These are phyloP conservation scores for Auriscalpium orientale DNA, from an alignment of 768 basidiomycete genomes.

Conservation along the genomic window DNA sequence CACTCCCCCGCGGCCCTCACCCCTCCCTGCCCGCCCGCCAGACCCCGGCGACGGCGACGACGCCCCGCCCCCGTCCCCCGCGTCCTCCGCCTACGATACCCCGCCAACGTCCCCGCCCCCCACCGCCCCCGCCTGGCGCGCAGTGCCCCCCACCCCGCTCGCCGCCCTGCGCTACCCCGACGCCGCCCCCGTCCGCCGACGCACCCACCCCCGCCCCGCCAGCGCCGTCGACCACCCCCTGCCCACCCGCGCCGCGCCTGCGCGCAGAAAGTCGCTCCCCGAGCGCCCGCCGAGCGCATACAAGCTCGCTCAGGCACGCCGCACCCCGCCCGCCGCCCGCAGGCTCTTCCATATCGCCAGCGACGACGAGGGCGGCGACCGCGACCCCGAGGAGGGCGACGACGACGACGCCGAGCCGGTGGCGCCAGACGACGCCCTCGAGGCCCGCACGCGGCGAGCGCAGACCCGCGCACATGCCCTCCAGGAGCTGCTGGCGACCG, in stretches of 20 bases:
- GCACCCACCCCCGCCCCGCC: background rate
- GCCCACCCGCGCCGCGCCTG: background rate
- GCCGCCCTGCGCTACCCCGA: background rate
- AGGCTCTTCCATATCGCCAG: slow-evolving; percentile 28
- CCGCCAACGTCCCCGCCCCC: background rate
- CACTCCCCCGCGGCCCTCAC: too few species aligned
- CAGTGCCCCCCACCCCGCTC: background rate
- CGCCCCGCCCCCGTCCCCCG: slow-evolving; percentile 1
- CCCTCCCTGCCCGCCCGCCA: too few species aligned
- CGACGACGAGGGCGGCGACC: slow-evolving; percentile 23
- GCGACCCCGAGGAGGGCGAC: slow-evolving; percentile 19
- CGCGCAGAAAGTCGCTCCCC: slow-evolving; percentile 6
- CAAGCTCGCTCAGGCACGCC: background rate
- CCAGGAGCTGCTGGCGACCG: slow-evolving; percentile 78
- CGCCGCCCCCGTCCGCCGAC: background rate
- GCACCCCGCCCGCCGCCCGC: background rate
- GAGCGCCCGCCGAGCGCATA: background rate
- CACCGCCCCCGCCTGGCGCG: background rate
- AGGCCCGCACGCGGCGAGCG: background rate
- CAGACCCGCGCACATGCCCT: slow-evolving; percentile 56
- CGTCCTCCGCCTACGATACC: slow-evolving; percentile 1
- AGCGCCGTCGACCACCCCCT: background rate
- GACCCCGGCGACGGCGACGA: too few species aligned
- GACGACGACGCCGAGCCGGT: background rate
- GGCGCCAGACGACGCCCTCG: background rate